phyloP scores from a whole-genome alignment of 192 early-diverging fungal species.

The Linnemannia exigua region DNA sequence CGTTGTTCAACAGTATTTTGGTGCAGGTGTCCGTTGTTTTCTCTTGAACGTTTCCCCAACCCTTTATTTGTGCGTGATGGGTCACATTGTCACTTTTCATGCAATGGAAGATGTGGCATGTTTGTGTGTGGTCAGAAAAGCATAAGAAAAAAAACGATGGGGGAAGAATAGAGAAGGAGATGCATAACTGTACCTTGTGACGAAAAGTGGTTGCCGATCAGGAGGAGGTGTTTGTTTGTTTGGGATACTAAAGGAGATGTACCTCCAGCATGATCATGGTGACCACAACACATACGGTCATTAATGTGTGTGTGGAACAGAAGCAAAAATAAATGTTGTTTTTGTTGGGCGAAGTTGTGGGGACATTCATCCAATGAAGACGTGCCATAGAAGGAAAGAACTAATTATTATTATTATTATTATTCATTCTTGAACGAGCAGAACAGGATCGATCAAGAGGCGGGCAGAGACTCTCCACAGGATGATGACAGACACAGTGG shows the following conservation, averaged over 20 bases:
- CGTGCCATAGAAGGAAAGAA: background rate
- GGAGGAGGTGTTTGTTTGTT: too few relatives aligned
- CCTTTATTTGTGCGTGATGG: too few relatives aligned
- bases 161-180: background rate
- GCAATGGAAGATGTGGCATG: background rate
- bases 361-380: background rate
- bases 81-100: background rate
- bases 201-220: background rate
- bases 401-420: background rate
- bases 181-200: background rate
- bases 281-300: background rate
- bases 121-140: background rate
- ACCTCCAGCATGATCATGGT: background rate
- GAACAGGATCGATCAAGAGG: conserved; percentile 77
- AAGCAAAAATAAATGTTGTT: too few relatives aligned
- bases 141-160: background rate
- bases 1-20: too few relatives aligned
- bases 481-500: conserved; percentile 68
- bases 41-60: too few relatives aligned
- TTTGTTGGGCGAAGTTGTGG: conserved; percentile 46
- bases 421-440: background rate
- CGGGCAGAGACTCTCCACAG: conserved; percentile 84
- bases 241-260: background rate
- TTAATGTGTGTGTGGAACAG: background rate
- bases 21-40: too few relatives aligned